Base-by-base conservation (phyloP, 768 basidiomycete genomes). In the Dendrothele bispora region DNA sequence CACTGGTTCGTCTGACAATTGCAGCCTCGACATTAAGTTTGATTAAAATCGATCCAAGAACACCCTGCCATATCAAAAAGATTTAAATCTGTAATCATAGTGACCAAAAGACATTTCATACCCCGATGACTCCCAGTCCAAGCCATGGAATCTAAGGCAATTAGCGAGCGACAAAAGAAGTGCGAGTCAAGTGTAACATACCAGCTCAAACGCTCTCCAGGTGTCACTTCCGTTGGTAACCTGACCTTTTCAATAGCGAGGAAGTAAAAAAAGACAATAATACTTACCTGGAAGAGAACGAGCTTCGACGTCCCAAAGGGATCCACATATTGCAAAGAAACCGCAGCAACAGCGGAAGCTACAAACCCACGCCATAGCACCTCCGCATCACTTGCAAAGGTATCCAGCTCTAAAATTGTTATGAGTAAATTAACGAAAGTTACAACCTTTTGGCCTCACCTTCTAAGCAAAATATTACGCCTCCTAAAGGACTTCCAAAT, bases 291-390 rank as follows among this genome's bases (percentile, higher is more conserved):
- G 59, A 89, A 90, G 24, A 92, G 70, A 7, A 92, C 90, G 17
- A 93, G 75, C 57, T 91, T 91, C 18, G 86, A 82, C 11, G 86
- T 91, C 27, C 86, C 84, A 61, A 93, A 94, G 0, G 92, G 92
- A 58, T 94, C 86, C 39, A 93, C 76, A 63, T 85, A 83, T 62
- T 91, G 88, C 43, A 95, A 65, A 0, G 87, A 77, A n/a, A 91
- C 82, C 1, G 91, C 90, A 1, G 92, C 92, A 43, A 93, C 79
- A 41, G 86, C 88, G 6, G 90, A 91, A 14, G 89, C 91, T 46
- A 91, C 91, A 61, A 95, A 95, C n/a, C 85, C 89, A 47, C 82
- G 75, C 86, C 86, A 88, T 76, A 88, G 82, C 24, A 88, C 86
- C 54, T 91, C 88, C 3, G 83, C 82, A 50, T 85, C 84, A 55